Percentiles rank a stretch among this genome's conserved stretches.
phyloP scores from a whole-genome alignment of 1,284 basidiomycete genomes.

The Termitomyces sp. region DNA sequence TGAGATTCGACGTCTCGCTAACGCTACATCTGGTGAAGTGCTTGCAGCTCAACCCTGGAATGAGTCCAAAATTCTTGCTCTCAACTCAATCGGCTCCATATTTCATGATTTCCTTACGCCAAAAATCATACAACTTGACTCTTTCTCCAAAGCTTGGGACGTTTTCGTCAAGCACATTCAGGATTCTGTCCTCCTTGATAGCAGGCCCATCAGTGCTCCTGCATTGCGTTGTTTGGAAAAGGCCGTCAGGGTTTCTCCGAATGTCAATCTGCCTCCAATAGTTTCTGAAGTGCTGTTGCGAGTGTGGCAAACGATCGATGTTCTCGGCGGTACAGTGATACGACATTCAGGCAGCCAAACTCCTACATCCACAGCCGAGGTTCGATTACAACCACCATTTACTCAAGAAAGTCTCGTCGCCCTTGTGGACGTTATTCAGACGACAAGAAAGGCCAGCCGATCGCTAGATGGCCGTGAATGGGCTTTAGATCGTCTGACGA shows the following conservation, averaged over 20 bases:
- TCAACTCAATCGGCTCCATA: conserved; percentile 82
- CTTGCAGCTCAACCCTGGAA: conserved; percentile 58
- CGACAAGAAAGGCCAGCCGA: conserved; percentile 47
- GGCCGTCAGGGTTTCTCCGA: conserved; percentile 53
- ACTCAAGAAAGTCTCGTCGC: conserved; percentile 87
- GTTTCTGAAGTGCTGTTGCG: conserved; percentile 51
- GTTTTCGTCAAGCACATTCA: conserved; percentile 67
- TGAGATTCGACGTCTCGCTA: conserved; percentile 40
- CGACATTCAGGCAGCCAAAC: conserved; percentile 25
- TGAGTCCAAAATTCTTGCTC: conserved; percentile 83
- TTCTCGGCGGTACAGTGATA: conserved; percentile 56
- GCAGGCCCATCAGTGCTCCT: conserved; percentile 68
- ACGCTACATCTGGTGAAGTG: conserved; percentile 16
- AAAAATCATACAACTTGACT: conserved; percentile 69
- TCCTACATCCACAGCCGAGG: conserved; percentile 21
- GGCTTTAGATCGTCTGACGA: conserved; percentile 56
- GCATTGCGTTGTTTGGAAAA: conserved; percentile 80
- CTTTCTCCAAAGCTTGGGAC: conserved; percentile 69
- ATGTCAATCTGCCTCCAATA: conserved; percentile 33
- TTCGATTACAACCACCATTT: conserved; percentile 42
- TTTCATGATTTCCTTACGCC: conserved; percentile 74
- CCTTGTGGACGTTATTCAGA: conserved; percentile 67
- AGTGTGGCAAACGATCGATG: conserved; percentile 69
- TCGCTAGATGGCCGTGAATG: conserved; percentile 52
- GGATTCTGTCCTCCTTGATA: conserved; percentile 65